These are phyloP conservation scores for Hypoxylon intermedium DNA, from an alignment of 495 filamentous ascomycete species.

Conservation along the genomic window DNA sequence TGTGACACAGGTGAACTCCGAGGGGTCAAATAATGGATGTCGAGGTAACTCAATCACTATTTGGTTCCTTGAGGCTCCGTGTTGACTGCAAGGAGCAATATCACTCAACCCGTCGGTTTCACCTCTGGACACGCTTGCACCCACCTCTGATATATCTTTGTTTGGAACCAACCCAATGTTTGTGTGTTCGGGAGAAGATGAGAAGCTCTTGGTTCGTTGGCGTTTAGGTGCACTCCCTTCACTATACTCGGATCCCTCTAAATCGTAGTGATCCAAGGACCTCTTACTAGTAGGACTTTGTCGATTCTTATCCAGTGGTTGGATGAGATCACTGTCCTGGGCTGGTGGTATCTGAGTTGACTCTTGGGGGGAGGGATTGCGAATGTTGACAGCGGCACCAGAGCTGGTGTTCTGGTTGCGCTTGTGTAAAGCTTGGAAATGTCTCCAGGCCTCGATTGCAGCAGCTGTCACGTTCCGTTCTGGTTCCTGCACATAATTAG, in stretches of 20 bases:
- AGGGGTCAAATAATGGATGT: conserved; percentile 16
- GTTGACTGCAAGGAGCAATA: neutral
- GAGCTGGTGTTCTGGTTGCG: conserved; percentile 5
- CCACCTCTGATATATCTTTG: neutral
- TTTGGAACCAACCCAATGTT: neutral
- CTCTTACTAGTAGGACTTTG: conserved; percentile 9
- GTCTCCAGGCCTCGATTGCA: conserved; percentile 46
- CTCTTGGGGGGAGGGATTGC: neutral
- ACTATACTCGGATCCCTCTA: neutral
- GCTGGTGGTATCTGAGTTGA: neutral
- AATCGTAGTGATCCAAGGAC: neutral
- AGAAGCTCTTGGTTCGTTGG: neutral
- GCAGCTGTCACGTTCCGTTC: conserved; percentile 42
- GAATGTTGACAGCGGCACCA: conserved; percentile 7
- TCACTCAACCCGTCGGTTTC: neutral
- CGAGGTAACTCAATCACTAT: conserved; percentile 26
- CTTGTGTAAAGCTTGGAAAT: conserved; percentile 20
- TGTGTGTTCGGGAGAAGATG: neutral
- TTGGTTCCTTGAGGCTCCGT: neutral
- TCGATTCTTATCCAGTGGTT: neutral
- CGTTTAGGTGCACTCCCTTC: conserved; percentile 13
- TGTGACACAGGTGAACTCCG: conserved; percentile 19
- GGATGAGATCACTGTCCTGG: conserved; percentile 1
- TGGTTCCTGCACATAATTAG: conserved; percentile 44
- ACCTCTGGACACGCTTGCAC: neutral